phyloP scores from a whole-genome alignment of 129 eudicot species.

The carrot (Daucus carota) region DNA sequence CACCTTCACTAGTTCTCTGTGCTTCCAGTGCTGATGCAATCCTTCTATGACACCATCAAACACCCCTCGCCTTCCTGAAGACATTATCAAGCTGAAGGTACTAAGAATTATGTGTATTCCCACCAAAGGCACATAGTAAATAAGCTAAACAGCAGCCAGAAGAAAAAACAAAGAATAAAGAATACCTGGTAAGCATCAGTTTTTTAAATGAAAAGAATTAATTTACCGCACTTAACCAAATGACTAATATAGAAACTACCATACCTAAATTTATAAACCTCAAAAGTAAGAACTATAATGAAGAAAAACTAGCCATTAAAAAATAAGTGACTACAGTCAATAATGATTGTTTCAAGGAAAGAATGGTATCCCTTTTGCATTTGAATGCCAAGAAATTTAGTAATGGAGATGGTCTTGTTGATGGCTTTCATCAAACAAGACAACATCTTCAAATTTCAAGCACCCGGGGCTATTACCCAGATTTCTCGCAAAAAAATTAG shows the following conservation, averaged over 20 bases:
- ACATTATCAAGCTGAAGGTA: background rate
- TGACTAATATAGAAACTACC: background rate
- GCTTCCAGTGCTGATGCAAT: conserved; percentile 97
- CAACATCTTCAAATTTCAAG: background rate
- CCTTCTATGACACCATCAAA: conserved; percentile 96
- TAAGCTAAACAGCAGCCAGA: background rate
- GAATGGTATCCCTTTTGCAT: background rate
- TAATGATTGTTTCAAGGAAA: conserved; percentile 4
- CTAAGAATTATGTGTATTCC: background rate
- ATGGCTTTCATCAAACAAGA: background rate
- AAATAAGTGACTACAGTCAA: background rate
- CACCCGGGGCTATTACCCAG: background rate
- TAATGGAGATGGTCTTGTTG: background rate
- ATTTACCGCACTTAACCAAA: background rate
- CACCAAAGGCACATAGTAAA: background rate
- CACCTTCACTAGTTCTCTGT: conserved; percentile 85
- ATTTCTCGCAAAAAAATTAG: background rate
- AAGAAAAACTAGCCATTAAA: background rate
- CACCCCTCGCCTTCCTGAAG: conserved; percentile 88
- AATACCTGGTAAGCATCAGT: background rate
- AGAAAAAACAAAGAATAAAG: too few species aligned
- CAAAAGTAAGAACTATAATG: too few species aligned
- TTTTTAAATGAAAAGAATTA: background rate
- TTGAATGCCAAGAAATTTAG: background rate
- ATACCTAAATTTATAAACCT: background rate